Conservation (phyloP, 352 stramenopile genomes). For the Thalassiosira ordinaria region DNA sequence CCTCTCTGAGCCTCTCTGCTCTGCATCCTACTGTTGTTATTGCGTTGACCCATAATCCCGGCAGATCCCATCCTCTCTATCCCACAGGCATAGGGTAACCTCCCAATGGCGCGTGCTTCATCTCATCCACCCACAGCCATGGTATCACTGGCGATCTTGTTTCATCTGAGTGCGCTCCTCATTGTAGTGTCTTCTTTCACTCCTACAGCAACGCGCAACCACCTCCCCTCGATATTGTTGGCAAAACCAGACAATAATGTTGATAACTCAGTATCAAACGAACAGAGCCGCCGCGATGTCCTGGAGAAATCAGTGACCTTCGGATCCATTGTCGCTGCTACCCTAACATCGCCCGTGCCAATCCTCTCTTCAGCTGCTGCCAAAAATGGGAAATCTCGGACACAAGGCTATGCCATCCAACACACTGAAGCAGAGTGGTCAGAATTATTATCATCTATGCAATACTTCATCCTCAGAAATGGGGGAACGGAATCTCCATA, state of each 20-base stretch:
- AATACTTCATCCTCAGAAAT: slow-evolving; percentile 68
- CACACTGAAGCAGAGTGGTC: slow-evolving; percentile 63
- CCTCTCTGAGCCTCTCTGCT: too few relatives aligned
- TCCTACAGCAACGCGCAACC: background rate
- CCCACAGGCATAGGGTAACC: too few relatives aligned
- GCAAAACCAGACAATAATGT: background rate
- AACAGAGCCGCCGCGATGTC: background rate
- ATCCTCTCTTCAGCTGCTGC: slow-evolving; percentile 1
- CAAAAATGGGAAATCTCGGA: slow-evolving; percentile 37
- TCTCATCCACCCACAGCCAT: background rate
- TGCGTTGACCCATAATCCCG: too few relatives aligned
- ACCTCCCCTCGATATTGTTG: background rate
- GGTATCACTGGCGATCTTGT: background rate
- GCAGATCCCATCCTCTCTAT: too few relatives aligned
- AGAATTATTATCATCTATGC: slow-evolving; percentile 43
- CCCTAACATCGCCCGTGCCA: background rate
- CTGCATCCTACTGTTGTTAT: too few relatives aligned
- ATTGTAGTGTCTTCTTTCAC: slow-evolving; percentile 2
- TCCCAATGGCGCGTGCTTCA: too few relatives aligned
- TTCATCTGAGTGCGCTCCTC: slow-evolving; percentile 6
- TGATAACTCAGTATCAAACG: background rate
- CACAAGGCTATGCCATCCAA: slow-evolving; percentile 62
- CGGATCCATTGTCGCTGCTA: background rate
- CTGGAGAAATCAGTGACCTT: slow-evolving; percentile 9
- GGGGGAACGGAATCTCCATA: slow-evolving; percentile 79